Base-by-base conservation (phyloP, 192 early-diverging fungal species). In the Paraglomus brasilianum region DNA sequence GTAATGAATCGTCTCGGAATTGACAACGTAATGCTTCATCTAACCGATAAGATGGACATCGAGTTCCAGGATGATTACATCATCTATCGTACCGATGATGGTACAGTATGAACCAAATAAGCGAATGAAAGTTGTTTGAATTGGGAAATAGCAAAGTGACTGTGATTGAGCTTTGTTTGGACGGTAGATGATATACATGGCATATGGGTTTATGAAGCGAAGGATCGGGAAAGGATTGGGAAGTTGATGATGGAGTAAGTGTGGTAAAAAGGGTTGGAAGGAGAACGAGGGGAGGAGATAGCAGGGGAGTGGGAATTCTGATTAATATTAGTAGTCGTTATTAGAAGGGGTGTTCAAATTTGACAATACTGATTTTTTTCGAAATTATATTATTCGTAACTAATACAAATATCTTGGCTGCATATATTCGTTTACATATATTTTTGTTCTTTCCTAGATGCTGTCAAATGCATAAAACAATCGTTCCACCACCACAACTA, bases 1-100 rank as follows among this genome's bases (percentile, higher is more conserved):
- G 87, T 98, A 47, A 85, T 98, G 81, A 98, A 98, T 78, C 85
- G 95, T 41, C 79, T 94, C 5, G 83, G 86, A 5, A 78, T 92
- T 19, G 92, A 96, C 39, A 95, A 95, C 80, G 84, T 91, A 57
- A 83, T 80, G 58, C 82, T 87, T 50, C 77, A 82, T 39, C 74
- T 98, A 43, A 81, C 73, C 13, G 79, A 83, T 1, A 86, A 88
- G 43, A 87, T 95, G 81, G 86, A 89, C 48, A 83, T 96, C 66
- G 87, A 94, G 71, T 66, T 90, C n/a, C 84, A 87, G 42, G 84
- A 86, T 14, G 89, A 95, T 72, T 94, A 92, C 71, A 88, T 94
- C 45, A 97, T 97, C 53, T 97, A 94, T 73, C 82, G 84, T 46
- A 83, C 84, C 45, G 82, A 78, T 30, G 79, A 86, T 57, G 88